These are phyloP conservation scores for Ceratobasidium sp. DNA, from an alignment of 1,284 basidiomycete genomes.

Conservation along the genomic window DNA sequence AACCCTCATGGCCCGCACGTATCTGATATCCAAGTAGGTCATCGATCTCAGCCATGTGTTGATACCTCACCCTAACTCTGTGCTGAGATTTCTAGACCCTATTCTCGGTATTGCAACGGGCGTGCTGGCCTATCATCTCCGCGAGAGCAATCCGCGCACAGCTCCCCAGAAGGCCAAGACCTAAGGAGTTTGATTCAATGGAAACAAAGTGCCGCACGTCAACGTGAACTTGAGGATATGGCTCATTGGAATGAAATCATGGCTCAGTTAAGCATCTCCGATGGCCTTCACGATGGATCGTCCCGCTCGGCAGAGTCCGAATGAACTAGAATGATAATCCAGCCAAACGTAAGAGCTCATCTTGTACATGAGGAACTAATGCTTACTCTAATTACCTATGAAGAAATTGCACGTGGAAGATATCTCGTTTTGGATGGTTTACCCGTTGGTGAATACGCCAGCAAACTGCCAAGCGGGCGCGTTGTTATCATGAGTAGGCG, in stretches of 20 bases:
- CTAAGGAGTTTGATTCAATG: slow-evolving; percentile 68
- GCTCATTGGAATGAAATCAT: slow-evolving; percentile 26
- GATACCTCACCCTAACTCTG: neutral
- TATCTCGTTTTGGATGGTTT: too few species aligned
- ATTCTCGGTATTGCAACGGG: slow-evolving; percentile 83
- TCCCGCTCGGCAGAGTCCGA: neutral
- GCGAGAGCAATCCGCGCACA: slow-evolving; percentile 84
- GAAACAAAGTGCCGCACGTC: slow-evolving; percentile 53
- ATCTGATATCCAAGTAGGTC: slow-evolving; percentile 36
- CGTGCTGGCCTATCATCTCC: slow-evolving; percentile 79
- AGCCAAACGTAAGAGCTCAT: too few species aligned
- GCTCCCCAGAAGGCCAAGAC: slow-evolving; percentile 70
- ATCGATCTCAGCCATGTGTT: neutral
- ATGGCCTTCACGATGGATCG: neutral
- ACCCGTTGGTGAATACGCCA: too few species aligned
- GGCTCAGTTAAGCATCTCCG: slow-evolving; percentile 10
- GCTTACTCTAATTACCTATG: too few species aligned
- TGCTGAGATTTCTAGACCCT: slow-evolving; percentile 67
- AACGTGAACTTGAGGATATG: neutral
- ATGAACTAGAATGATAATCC: too few species aligned
- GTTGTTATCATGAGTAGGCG: too few species aligned
- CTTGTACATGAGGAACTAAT: too few species aligned
- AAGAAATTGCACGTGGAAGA: too few species aligned
- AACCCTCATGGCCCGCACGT: slow-evolving; percentile 20
- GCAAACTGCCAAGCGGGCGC: too few species aligned